A percentile compares a stretch with the other conserved stretches of the same genome.
These are phyloP conservation scores for Triangularia verruculosa DNA, from an alignment of 2,329 filamentous ascomycete species.

Conservation along the genomic window DNA sequence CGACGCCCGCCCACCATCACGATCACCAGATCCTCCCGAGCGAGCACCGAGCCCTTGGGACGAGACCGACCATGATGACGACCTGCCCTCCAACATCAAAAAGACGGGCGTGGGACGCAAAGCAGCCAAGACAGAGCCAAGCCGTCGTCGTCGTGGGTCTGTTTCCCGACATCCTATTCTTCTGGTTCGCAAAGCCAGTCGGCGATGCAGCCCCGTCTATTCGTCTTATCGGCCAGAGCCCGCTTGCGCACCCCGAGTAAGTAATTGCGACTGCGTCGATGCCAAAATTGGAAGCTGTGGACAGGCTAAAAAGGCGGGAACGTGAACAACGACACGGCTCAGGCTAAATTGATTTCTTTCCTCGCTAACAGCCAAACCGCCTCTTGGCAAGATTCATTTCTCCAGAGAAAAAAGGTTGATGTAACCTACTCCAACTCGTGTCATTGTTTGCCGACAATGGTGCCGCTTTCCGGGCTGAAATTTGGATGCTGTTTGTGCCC, in stretches of 20 bases:
- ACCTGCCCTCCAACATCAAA: not conserved
- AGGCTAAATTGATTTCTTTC: slow-evolving; percentile 13
- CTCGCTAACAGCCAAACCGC: not conserved
- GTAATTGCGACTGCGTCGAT: slow-evolving; percentile 3
- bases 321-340: slow-evolving; percentile 13
- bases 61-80: not conserved
- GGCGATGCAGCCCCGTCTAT: slow-evolving; percentile 15
- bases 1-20: not conserved
- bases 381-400: slow-evolving; percentile 9
- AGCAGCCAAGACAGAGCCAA: slow-evolving; percentile 4
- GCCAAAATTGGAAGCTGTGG: slow-evolving; percentile 23
- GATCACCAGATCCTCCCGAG: slow-evolving; percentile 1
- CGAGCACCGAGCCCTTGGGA: slow-evolving; percentile 8
- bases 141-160: not conserved
- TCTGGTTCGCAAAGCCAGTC: slow-evolving; percentile 7
- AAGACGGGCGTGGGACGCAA: not conserved
- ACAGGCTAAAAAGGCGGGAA: slow-evolving; percentile 24
- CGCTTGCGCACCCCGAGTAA: not conserved
- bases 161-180: slow-evolving; percentile 1
- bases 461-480: slow-evolving; percentile 9
- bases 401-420: slow-evolving; percentile 9
- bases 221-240: slow-evolving; percentile 10
- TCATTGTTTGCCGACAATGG: not conserved
- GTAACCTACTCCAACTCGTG: slow-evolving; percentile 12
- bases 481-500: not conserved